phyloP scores from a whole-genome alignment of 495 filamentous ascomycete genomes.

The Hypoxylon cercidicola region DNA sequence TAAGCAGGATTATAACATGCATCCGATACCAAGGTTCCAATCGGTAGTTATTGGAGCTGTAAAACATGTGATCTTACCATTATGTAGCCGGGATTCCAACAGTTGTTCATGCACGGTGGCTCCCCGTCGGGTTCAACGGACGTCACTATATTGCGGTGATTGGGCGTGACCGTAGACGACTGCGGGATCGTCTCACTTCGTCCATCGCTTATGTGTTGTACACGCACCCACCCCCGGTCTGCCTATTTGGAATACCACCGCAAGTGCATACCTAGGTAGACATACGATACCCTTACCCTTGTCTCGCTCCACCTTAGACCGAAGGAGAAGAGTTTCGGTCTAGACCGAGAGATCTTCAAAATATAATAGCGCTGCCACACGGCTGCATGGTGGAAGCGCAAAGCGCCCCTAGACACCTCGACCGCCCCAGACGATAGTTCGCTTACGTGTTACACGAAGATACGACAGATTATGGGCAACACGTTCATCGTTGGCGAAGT shows the following conservation, averaged over 20 bases:
- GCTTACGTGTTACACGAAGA: conserved; percentile 7
- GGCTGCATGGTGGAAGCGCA: not conserved
- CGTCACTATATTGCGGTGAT: not conserved
- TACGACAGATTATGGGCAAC: not conserved
- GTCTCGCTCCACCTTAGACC: not conserved
- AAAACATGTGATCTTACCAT: not conserved
- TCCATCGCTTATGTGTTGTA: conserved; percentile 1
- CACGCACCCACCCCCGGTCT: not conserved
- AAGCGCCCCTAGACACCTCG: not conserved
- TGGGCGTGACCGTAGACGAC: not conserved
- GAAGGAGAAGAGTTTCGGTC: not conserved
- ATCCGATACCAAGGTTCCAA: not conserved
- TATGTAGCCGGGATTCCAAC: not conserved
- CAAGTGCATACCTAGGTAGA: too few relatives aligned
- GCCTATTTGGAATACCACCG: conserved; percentile 5
- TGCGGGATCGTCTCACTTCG: too few relatives aligned
- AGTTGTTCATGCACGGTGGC: too few relatives aligned
- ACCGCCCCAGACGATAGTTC: not conserved
- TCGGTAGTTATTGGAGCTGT: not conserved
- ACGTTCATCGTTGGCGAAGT: not conserved
- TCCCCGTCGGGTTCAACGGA: not conserved
- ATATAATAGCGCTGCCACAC: not conserved
- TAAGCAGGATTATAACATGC: not conserved
- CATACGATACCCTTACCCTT: too few relatives aligned
- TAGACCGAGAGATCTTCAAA: conserved; percentile 10